Percentiles rank a stretch among this genome's conserved stretches.
Evolutionary conservation across 1,284 basidiomycete genomes (phyloP).

Genomic region (Irpex rosettiformis): DNA sequence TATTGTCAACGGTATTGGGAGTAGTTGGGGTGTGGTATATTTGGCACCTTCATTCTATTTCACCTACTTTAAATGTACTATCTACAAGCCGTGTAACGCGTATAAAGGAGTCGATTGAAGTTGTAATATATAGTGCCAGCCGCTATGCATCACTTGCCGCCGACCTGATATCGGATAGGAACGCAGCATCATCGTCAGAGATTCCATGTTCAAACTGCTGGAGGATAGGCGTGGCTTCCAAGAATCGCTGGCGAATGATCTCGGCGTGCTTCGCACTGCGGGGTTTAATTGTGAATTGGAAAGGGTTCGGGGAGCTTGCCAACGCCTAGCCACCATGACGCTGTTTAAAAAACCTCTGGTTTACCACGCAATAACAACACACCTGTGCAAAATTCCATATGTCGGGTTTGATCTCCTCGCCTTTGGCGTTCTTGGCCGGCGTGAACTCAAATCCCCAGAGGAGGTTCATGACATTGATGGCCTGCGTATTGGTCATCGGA

Average conservation of each 20-base stretch:
- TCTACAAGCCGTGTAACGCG: no score
- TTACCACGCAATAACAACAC: not conserved
- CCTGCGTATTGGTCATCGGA: not conserved
- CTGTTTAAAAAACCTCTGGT: no score
- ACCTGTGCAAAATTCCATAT: not conserved
- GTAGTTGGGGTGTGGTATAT: no score
- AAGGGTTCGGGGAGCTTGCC: constrained; percentile 1
- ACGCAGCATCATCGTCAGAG: not conserved
- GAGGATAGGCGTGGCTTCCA: not conserved
- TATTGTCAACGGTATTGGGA: no score
- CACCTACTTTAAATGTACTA: no score
- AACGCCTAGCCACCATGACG: no score
- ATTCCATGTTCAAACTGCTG: constrained; percentile 10
- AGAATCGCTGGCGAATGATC: constrained; percentile 7
- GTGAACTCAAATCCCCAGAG: not conserved
- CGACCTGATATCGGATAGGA: not conserved
- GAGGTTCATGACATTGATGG: not conserved
- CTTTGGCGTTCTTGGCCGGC: not conserved
- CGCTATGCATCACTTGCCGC: no score
- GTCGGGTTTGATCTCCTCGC: not conserved
- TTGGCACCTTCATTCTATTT: no score
- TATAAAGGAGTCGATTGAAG: no score
- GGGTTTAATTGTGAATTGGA: constrained; percentile 5
- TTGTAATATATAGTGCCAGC: no score
- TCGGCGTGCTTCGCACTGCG: constrained; percentile 2